Percentiles rank a stretch among this genome's conserved stretches.
Evolutionary conservation across 2,329 filamentous ascomycete genomes (phyloP).

Genomic region (Pseudogymnoascus sp.): DNA sequence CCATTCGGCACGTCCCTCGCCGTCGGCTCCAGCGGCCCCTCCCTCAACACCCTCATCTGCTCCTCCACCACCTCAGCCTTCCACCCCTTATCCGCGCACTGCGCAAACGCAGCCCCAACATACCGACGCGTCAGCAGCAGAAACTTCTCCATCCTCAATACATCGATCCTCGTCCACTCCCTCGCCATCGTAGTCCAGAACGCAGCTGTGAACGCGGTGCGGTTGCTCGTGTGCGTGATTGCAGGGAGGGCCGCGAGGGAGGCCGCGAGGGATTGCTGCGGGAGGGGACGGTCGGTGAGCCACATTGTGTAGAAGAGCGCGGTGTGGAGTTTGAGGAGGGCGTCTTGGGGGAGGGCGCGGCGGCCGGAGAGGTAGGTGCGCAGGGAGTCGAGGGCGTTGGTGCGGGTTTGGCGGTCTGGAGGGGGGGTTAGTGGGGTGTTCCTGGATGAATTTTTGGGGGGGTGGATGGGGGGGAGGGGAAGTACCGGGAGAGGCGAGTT

Average conservation of each 20-base stretch:
- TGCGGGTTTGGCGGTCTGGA: slow-evolving; percentile 71
- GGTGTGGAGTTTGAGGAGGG: slow-evolving; percentile 87
- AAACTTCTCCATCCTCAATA: slow-evolving; percentile 85
- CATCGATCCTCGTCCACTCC: slow-evolving; percentile 65
- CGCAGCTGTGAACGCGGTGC: slow-evolving; percentile 45
- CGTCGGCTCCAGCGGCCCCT: slow-evolving; percentile 36
- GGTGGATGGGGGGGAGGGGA: background rate
- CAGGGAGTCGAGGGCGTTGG: slow-evolving; percentile 68
- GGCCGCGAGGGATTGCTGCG: slow-evolving; percentile 74
- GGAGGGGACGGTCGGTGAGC: slow-evolving; percentile 85
- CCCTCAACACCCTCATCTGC: slow-evolving; percentile 40
- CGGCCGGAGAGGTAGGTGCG: slow-evolving; percentile 62
- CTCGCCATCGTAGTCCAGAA: slow-evolving; percentile 65
- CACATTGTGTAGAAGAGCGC: slow-evolving; percentile 89
- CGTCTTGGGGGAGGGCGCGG: slow-evolving; percentile 55
- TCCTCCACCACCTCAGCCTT: slow-evolving; percentile 31
- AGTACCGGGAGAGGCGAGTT: slow-evolving; percentile 30
- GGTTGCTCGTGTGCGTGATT: slow-evolving; percentile 42
- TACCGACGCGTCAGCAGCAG: slow-evolving; percentile 74
- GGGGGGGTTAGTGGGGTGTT: background rate
- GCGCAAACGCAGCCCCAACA: slow-evolving; percentile 59
- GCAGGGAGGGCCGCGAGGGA: slow-evolving; percentile 67
- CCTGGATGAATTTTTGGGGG: background rate
- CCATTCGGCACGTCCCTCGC: slow-evolving; percentile 63
- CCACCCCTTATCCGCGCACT: slow-evolving; percentile 32